phyloP scores from a whole-genome alignment of 805 yeast species.

The Yarrowia phangngaensis region DNA sequence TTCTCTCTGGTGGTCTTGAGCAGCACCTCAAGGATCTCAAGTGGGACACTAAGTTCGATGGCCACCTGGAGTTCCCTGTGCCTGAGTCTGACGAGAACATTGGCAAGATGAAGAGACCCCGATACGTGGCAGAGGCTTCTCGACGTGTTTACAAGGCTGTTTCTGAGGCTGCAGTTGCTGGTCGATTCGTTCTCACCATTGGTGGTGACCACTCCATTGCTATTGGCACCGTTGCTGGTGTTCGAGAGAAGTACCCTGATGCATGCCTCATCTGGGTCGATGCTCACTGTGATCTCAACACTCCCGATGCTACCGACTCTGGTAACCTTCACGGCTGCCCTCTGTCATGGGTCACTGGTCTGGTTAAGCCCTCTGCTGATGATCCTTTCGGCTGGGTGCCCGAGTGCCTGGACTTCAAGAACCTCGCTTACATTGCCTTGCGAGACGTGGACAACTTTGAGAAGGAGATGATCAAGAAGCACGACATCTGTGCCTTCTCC shows the following conservation, averaged over 20 bases:
- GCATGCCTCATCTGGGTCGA: slow-evolving; percentile 94
- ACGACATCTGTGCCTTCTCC: slow-evolving; percentile 77
- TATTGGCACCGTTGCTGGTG: slow-evolving; percentile 86
- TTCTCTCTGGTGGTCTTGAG: slow-evolving; percentile 68
- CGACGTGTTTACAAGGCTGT: slow-evolving; percentile 61
- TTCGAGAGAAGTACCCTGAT: slow-evolving; percentile 72
- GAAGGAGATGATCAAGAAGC: slow-evolving; percentile 63
- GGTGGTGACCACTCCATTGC: slow-evolving; percentile 99
- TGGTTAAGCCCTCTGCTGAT: slow-evolving; percentile 47
- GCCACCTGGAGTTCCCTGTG: slow-evolving; percentile 36
- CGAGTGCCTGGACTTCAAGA: slow-evolving; percentile 56
- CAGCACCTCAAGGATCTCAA: slow-evolving; percentile 62
- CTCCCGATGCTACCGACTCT: slow-evolving; percentile 73
- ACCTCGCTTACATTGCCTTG: slow-evolving; percentile 87
- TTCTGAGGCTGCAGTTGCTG: slow-evolving; percentile 47
- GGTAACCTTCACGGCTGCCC: slow-evolving; percentile 98
- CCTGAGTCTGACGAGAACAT: slow-evolving; percentile 51
- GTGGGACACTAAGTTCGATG: slow-evolving; percentile 56
- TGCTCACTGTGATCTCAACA: slow-evolving; percentile 96
- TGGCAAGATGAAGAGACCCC: slow-evolving; percentile 63
- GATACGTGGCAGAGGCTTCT: slow-evolving; percentile 71
- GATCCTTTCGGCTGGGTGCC: slow-evolving; percentile 80
- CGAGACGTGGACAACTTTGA: slow-evolving; percentile 91
- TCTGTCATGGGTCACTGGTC: slow-evolving; percentile 81
- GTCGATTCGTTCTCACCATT: slow-evolving; percentile 68